phyloP scores from a whole-genome alignment of 2,329 filamentous ascomycete species.

The Dendryphion nanum region DNA sequence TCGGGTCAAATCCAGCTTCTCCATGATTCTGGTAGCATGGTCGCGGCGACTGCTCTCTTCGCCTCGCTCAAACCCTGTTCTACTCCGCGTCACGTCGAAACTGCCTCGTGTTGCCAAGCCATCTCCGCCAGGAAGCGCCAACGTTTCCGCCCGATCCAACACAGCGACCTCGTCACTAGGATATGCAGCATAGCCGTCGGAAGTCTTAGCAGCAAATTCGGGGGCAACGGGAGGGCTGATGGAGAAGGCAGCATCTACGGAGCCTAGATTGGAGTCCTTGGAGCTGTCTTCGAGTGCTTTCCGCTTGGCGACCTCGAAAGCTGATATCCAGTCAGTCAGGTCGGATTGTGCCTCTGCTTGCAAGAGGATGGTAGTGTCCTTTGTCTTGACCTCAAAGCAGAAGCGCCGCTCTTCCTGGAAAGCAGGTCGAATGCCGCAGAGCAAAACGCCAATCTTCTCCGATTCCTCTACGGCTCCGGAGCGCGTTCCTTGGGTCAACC shows the following conservation, averaged over 20 bases:
- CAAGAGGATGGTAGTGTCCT: slow-evolving; percentile 82
- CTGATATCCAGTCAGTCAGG: slow-evolving; percentile 90
- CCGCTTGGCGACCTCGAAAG: slow-evolving; percentile 92
- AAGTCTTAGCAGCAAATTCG: slow-evolving; percentile 81
- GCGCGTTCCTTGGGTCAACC: slow-evolving; percentile 78
- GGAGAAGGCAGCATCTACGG: slow-evolving; percentile 76
- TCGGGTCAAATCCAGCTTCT: slow-evolving; percentile 86
- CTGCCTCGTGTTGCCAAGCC: slow-evolving; percentile 62
- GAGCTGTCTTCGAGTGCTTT: slow-evolving; percentile 77
- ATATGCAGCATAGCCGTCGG: slow-evolving; percentile 62
- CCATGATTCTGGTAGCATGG: slow-evolving; percentile 84
- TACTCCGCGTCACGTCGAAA: slow-evolving; percentile 64
- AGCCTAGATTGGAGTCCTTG: slow-evolving; percentile 48
- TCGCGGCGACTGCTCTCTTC: slow-evolving; percentile 73
- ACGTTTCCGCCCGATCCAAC: slow-evolving; percentile 62
- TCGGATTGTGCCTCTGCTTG: slow-evolving; percentile 92
- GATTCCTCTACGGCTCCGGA: slow-evolving; percentile 87
- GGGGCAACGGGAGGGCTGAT: slow-evolving; percentile 85
- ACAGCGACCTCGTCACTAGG: slow-evolving; percentile 53
- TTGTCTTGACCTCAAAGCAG: slow-evolving; percentile 98
- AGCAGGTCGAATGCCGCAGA: slow-evolving; percentile 89
- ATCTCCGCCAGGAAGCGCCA: slow-evolving; percentile 63
- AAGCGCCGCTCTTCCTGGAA: slow-evolving; percentile 92
- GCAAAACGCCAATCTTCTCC: slow-evolving; percentile 89
- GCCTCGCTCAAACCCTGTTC: slow-evolving; percentile 57